A percentile compares a stretch with the other conserved stretches of the same genome.
phyloP scores from a whole-genome alignment of 2,329 filamentous ascomycete genomes.

The Camillea tinctor region DNA sequence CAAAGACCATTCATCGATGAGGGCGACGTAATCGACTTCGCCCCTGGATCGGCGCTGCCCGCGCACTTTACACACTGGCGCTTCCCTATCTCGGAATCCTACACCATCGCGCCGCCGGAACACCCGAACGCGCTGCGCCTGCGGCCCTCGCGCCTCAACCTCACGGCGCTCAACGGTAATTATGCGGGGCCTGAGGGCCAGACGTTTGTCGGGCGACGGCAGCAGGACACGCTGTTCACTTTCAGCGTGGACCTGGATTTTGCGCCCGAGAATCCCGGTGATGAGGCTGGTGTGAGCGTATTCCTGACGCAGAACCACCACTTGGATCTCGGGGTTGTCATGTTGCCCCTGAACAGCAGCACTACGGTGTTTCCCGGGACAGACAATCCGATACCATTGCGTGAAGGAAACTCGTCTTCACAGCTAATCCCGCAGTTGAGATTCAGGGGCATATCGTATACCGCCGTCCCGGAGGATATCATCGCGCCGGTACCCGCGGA shows the following conservation, averaged over 20 bases:
- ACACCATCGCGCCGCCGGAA: slow-evolving; percentile 42
- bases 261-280: slow-evolving; percentile 34
- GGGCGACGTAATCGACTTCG: slow-evolving; percentile 47
- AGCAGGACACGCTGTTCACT: slow-evolving; percentile 54
- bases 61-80: slow-evolving; percentile 57
- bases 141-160: slow-evolving; percentile 48
- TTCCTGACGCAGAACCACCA: slow-evolving; percentile 57
- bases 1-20: slow-evolving; percentile 41
- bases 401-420: neutral
- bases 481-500: slow-evolving; percentile 37
- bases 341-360: slow-evolving; percentile 32
- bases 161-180: slow-evolving; percentile 52
- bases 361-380: slow-evolving; percentile 21
- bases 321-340: slow-evolving; percentile 44
- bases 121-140: slow-evolving; percentile 46
- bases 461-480: slow-evolving; percentile 37
- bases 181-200: slow-evolving; percentile 46
- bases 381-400: neutral
- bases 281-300: slow-evolving; percentile 52
- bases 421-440: slow-evolving; percentile 40
- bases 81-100: slow-evolving; percentile 46
- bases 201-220: slow-evolving; percentile 53
- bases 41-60: slow-evolving; percentile 43
- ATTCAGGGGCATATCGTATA: slow-evolving; percentile 44
- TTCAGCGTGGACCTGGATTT: slow-evolving; percentile 49